phyloP scores from a whole-genome alignment of 2,329 filamentous ascomycete species.

The Verticillium tricorpus region DNA sequence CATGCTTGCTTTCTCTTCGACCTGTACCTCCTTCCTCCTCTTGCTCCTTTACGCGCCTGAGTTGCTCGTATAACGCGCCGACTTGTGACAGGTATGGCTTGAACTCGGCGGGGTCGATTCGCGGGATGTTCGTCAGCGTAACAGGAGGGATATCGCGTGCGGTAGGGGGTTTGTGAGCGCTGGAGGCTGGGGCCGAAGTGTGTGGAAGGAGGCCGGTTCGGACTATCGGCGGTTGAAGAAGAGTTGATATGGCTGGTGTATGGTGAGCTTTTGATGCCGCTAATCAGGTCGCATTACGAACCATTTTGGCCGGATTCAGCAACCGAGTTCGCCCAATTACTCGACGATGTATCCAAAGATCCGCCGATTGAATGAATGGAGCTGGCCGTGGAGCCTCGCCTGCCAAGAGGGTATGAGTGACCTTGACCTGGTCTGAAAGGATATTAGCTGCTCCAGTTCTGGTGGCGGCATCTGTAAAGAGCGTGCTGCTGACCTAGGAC shows the following conservation, averaged over 20 bases:
- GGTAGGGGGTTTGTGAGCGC: constrained; percentile 76
- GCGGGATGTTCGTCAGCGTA: constrained; percentile 79
- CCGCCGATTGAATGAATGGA: constrained; percentile 85
- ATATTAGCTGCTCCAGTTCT: constrained; percentile 1
- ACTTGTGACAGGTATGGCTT: constrained; percentile 81
- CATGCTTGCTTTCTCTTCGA: constrained; percentile 34
- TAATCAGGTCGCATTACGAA: constrained; percentile 25
- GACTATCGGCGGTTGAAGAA: constrained; percentile 87
- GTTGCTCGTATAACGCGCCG: constrained; percentile 81
- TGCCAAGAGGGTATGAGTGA: constrained; percentile 42
- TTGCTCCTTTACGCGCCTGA: constrained; percentile 77
- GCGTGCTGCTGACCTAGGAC: constrained; percentile 35
- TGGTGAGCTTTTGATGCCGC: not conserved
- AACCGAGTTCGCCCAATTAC: constrained; percentile 49
- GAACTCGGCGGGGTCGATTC: constrained; percentile 76
- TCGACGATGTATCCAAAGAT: constrained; percentile 66
- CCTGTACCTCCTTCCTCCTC: constrained; percentile 56
- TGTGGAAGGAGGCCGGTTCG: constrained; percentile 82
- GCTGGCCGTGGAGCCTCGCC: constrained; percentile 80
- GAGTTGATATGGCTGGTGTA: constrained; percentile 74
- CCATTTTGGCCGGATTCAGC: constrained; percentile 81
- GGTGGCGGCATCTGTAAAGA: not conserved
- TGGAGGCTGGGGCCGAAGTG: constrained; percentile 63
- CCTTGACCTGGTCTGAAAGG: not conserved
- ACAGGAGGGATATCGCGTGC: constrained; percentile 90